Evolutionary conservation across 371 early-diverging fungal genomes (phyloP).

Genomic region (Dichotomocladium elegans): DNA sequence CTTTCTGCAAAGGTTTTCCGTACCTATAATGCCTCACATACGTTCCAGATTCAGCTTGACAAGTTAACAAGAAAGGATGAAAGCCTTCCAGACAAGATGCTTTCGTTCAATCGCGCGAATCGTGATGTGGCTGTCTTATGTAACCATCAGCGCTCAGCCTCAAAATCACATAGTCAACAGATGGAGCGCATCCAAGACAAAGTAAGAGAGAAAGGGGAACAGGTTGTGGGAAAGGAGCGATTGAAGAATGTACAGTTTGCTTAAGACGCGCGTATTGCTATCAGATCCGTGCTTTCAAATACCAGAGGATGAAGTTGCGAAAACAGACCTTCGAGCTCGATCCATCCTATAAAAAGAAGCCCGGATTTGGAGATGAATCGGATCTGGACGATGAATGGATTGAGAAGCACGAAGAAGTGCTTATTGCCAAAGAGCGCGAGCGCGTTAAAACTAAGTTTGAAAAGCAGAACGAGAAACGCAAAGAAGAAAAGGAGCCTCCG

Average conservation of each 20-base stretch:
- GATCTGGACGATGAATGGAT: conserved; percentile 87
- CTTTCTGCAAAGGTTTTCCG: conserved; percentile 98
- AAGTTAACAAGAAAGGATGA: conserved; percentile 66
- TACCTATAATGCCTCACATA: conserved; percentile 95
- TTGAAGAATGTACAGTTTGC: too few species aligned
- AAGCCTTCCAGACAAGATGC: conserved; percentile 77
- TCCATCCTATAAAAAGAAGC: conserved; percentile 73
- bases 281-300: conserved; percentile 80
- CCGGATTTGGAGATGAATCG: conserved; percentile 66
- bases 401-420: conserved; percentile 46
- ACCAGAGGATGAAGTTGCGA: conserved; percentile 72
- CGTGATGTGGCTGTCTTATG: conserved; percentile 95
- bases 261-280: too few species aligned
- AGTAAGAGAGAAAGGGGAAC: conserved; percentile 26
- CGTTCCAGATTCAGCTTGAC: conserved; percentile 87
- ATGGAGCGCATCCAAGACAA: conserved; percentile 82
- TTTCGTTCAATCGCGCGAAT: conserved; percentile 95
- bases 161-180: conserved; percentile 74
- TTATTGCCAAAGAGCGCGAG: conserved; percentile 62
- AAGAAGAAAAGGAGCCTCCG: conserved; percentile 52
- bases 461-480: conserved; percentile 69
- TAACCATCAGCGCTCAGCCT: conserved; percentile 93
- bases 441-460: conserved; percentile 57
- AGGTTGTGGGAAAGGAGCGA: too few species aligned
- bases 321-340: conserved; percentile 66